Base-by-base conservation (phyloP, 441 rosid species). In the Iberis amara region DNA sequence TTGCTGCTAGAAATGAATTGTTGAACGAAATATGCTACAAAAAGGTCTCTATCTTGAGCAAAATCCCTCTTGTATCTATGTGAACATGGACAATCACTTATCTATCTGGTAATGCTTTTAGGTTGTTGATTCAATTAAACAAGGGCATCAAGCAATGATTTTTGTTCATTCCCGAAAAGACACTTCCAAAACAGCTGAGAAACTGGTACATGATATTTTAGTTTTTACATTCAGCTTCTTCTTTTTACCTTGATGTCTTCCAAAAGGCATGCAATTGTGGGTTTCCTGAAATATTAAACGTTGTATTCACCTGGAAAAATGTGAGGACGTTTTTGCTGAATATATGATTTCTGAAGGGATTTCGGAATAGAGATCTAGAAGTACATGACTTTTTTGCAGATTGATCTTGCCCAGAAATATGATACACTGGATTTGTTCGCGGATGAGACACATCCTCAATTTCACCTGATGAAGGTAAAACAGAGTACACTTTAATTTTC, bases 131-230 rank as follows among this genome's bases (percentile, higher is more conserved):
- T 88, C 98, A 43, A 35, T 92, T 48, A 80, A 67, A 79, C 95
- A 86, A 74, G 98, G 98, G 44, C 86, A 92, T 74, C 98, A 92
- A 63, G 95, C 79, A 35, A 92, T 92, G 98, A 82, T 92, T 28
- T 92, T 92, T 80, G 98, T 92, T 71, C 96, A 92, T 77, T 86
- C 98, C 15, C 76, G 98, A 30, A 92, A 92, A 77, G 98, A 92
- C 76, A 92, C 98, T 12, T 89, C 80, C 61, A 92, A 92, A 81
- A 92, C 98, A 46, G 98, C 98, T 45, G 78, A 78, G 66, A 88
- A 80, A 75, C 62, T 92, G 85, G 98, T 92, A 84, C 35, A 7
- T 43, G n/a, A 54, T 24, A 42, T 35, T 57, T 11, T 38, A 40
- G 45, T 14, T 65, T 56, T 48, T 32, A 52, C 44, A 45, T 42